These are phyloP conservation scores for Citrus cavaleriei DNA, from an alignment of 345 rosid species.

Conservation along the genomic window DNA sequence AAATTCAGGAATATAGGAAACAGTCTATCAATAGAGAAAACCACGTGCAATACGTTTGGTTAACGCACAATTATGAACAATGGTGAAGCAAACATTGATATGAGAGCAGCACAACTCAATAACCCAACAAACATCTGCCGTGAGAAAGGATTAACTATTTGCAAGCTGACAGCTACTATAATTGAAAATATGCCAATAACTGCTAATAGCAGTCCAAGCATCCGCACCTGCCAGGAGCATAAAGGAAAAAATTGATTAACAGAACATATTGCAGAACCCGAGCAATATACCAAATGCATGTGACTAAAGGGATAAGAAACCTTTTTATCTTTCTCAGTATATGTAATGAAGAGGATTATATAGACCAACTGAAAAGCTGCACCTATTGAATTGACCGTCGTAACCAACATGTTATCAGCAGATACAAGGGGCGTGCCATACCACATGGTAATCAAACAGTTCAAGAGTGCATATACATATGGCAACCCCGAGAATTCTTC, in stretches of 20 bases:
- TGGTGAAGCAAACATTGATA: conserved; percentile 92
- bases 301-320: conserved; percentile 24
- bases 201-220: conserved; percentile 52
- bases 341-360: conserved; percentile 47
- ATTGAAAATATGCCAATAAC: conserved; percentile 44
- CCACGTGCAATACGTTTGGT: not conserved
- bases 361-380: conserved; percentile 68
- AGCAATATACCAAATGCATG: not conserved
- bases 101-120: conserved; percentile 64
- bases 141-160: conserved; percentile 29
- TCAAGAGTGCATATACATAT: conserved; percentile 72
- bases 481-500: conserved; percentile 89
- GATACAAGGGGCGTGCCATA: conserved; percentile 78
- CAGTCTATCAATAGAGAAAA: not conserved
- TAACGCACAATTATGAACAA: conserved; percentile 78
- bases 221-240: conserved; percentile 44
- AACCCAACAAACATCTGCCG: conserved; percentile 58
- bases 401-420: conserved; percentile 44
- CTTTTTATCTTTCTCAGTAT: conserved; percentile 59
- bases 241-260: conserved; percentile 1
- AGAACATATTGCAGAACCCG: conserved; percentile 1
- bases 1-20: not conserved
- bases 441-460: conserved; percentile 82
- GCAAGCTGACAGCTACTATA: conserved; percentile 57
- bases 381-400: conserved; percentile 75